Evolutionary conservation across 768 basidiomycete genomes (phyloP).

Genomic region (Rubroboletus pulcherrimus): DNA sequence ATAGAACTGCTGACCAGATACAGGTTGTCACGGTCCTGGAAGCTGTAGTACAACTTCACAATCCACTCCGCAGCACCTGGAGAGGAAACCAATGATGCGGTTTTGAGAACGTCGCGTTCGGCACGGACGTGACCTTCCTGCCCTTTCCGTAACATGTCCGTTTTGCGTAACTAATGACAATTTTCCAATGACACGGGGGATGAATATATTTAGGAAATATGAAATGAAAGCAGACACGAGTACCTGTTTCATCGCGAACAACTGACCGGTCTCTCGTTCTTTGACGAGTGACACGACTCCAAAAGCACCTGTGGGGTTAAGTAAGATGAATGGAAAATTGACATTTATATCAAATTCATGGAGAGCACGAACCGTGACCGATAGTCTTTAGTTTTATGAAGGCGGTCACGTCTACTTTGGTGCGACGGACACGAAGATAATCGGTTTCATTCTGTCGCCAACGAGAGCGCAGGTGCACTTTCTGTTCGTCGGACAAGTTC

Average conservation of each 20-base stretch:
- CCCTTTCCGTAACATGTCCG: conserved; percentile 92
- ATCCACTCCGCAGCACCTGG: conserved; percentile 87
- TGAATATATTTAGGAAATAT: conserved; percentile 26
- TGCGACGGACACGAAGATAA: conserved; percentile 79
- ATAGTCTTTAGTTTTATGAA: conserved; percentile 92
- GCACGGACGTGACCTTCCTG: conserved; percentile 98
- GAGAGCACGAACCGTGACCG: conserved; percentile 68
- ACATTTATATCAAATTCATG: conserved; percentile 24
- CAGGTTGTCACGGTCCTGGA: conserved; percentile 92
- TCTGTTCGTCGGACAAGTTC: conserved; percentile 65
- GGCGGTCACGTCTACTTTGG: conserved; percentile 77
- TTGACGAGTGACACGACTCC: conserved; percentile 92
- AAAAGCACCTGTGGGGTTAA: conserved; percentile 70
- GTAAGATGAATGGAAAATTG: conserved; percentile 26
- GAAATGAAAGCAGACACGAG: conserved; percentile 26
- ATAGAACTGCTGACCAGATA: conserved; percentile 71
- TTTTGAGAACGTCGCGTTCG: conserved; percentile 90
- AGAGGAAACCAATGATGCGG: conserved; percentile 76
- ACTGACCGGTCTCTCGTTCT: conserved; percentile 71
- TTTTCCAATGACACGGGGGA: conserved; percentile 23
- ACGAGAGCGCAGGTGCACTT: conserved; percentile 63
- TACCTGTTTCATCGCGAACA: conserved; percentile 98
- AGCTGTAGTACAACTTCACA: conserved; percentile 87
- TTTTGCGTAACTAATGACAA: conserved; percentile 65
- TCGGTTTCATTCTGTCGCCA: conserved; percentile 89